A percentile compares a stretch with the other conserved stretches of the same genome.
Conservation (phyloP, 257 asterid species). For the Plantago major region DNA sequence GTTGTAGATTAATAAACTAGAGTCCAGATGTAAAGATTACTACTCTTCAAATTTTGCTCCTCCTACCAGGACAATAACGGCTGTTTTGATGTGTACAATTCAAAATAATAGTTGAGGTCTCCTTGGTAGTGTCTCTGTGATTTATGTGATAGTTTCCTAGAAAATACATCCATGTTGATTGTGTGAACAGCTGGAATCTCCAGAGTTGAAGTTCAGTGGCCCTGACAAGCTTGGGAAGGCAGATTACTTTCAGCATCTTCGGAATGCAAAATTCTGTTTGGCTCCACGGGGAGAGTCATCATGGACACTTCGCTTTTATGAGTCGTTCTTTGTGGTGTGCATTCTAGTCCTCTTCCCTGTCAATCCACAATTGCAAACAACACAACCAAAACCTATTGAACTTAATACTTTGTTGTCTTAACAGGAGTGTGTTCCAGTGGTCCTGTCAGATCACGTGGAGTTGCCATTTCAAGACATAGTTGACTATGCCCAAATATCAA, state of each 20-base stretch:
- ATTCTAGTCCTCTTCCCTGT: slow-evolving; percentile 8
- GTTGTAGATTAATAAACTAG: too few species aligned
- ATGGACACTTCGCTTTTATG: slow-evolving; percentile 99
- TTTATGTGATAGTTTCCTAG: slow-evolving; percentile 22
- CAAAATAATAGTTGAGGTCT: not conserved
- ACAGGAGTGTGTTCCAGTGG: slow-evolving; percentile 95
- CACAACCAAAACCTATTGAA: slow-evolving; percentile 5
- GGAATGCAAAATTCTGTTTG: slow-evolving; percentile 87
- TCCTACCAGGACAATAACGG: too few species aligned
- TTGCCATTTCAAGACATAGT: slow-evolving; percentile 78
- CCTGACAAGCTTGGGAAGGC: slow-evolving; percentile 72
- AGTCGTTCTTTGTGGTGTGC: slow-evolving; percentile 91
- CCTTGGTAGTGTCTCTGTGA: slow-evolving; percentile 12
- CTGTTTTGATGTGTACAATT: not conserved
- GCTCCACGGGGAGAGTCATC: slow-evolving; percentile 99
- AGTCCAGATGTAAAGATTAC: too few species aligned
- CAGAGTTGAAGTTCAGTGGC: slow-evolving; percentile 93
- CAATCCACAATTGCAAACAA: not conserved
- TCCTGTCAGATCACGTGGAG: slow-evolving; percentile 88
- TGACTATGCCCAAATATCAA: slow-evolving; percentile 74
- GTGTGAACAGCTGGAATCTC: slow-evolving; percentile 95
- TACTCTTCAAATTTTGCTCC: too few species aligned
- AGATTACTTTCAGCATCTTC: slow-evolving; percentile 85
- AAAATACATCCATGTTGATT: slow-evolving; percentile 50
- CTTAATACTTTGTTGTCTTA: slow-evolving; percentile 21